These are phyloP conservation scores for Eremomyces bilateralis DNA, from an alignment of 495 filamentous ascomycete genomes.

Conservation along the genomic window DNA sequence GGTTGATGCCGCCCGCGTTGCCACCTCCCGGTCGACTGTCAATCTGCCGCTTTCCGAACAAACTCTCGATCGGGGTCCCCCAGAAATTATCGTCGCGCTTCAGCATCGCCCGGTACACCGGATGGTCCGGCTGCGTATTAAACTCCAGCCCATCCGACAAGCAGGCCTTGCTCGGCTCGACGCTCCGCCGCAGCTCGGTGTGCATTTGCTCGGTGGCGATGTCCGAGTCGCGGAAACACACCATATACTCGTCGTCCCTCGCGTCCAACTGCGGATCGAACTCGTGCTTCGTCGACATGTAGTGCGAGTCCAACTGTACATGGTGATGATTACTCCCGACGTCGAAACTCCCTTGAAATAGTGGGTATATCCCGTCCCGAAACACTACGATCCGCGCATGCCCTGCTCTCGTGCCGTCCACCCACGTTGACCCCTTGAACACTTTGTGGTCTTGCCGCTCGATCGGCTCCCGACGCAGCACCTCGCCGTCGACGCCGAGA, in stretches of 20 bases:
- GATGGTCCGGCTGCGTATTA: slow-evolving; percentile 44
- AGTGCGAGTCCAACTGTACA: slow-evolving; percentile 55
- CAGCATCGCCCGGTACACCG: slow-evolving; percentile 29
- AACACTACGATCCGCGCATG: slow-evolving; percentile 66
- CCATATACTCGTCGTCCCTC: slow-evolving; percentile 55
- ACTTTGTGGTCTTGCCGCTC: slow-evolving; percentile 53
- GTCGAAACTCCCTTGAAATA: slow-evolving; percentile 85
- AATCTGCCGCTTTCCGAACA: slow-evolving; percentile 35
- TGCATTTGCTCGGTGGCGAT: slow-evolving; percentile 27
- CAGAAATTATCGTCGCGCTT: slow-evolving; percentile 24
- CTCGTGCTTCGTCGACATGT: slow-evolving; percentile 45
- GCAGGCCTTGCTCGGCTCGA: slow-evolving; percentile 26
- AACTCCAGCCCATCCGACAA: slow-evolving; percentile 44
- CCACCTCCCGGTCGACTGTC: slow-evolving; percentile 37
- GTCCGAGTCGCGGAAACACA: slow-evolving; percentile 82
- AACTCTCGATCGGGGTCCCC: slow-evolving; percentile 30
- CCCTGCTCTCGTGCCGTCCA: slow-evolving; percentile 63
- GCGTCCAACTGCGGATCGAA: slow-evolving; percentile 50
- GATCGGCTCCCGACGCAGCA: slow-evolving; percentile 39
- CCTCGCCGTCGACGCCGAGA: slow-evolving; percentile 42
- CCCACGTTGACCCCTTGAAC: slow-evolving; percentile 60
- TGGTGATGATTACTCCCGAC: slow-evolving; percentile 68
- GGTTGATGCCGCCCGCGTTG: slow-evolving; percentile 66
- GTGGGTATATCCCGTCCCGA: slow-evolving; percentile 51
- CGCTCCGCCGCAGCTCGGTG: slow-evolving; percentile 26